Evolutionary conservation across 2,329 filamentous ascomycete species (phyloP), one percentile per base, ranked within the genome.

Genomic region (Fusarium sp.): DNA sequence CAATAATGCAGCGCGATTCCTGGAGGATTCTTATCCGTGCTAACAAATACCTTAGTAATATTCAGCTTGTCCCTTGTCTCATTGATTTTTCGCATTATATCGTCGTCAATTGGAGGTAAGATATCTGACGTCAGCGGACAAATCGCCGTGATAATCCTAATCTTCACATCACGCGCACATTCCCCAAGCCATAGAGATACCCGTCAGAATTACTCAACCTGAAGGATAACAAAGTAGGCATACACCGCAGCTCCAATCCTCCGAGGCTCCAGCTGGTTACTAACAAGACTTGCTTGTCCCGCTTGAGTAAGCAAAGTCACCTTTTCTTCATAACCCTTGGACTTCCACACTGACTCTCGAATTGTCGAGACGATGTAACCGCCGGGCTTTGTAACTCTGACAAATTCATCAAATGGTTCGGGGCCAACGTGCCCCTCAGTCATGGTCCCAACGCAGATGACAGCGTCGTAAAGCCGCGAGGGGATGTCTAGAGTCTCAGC

Each of bases 341-440:
- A 69, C 19, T 76, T 67, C 83, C 83, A 86, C 24, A 85, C 80
- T 5, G 78, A 79, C 7, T 83, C 79, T 3, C 84, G 71, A 1
- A 87, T 76, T 0, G 83, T 86, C 0, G 81, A 80, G 11, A 83
- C 79, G 8, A 86, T 69, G 13, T 84, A 56, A 0, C 84, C 84
- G 2, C 75, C 77, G 6, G 65, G 71, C 65, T 81, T 83, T 4
- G 79, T 75, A 1, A 86, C 69, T 4, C 83, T 76, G 3, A 83
- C 73, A 32, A 86, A 79, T 61, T 86, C 84, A 6, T 76, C 69
- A 32, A 87, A 66, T 0, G 81, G 82, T 40, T 59, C 67, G 0
- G 84, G 83, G 0, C 83, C 84, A 10, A 86, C 80, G 61, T 86
- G 84, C 0, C 83, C 84, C 40, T 81, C 77, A 0, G 84, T 86